Base-by-base conservation (phyloP, 2,329 filamentous ascomycete genomes). In the Apiospora malaysiana region DNA sequence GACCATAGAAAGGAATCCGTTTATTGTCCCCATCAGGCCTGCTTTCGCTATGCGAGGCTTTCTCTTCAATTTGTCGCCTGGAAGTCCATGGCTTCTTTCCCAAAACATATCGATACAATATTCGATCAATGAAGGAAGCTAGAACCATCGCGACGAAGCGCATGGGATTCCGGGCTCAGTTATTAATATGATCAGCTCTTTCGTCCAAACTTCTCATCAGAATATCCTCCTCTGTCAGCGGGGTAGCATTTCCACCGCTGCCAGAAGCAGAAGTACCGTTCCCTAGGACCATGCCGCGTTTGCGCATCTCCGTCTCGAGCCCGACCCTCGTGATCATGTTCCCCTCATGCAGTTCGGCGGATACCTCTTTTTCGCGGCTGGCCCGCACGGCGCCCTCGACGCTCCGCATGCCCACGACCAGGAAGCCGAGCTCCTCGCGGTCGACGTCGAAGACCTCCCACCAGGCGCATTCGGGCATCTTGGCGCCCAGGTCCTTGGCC, bases 381-480 rank as follows among this genome's bases (percentile, higher is more conserved):
- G 85, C 85, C 72, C 82, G 82, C 69, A 90, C 89, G 82, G 92
- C 94, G 0, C 89, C 90, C 73, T 92, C 91, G 70, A 97, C 84
- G 77, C 95, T 98, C 73, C 90, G 85, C 88, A 98, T 89, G 0
- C 88, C 94, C 14, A 98, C 93, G 4, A 97, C 94, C 71, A 98
- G 82, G 76, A 98, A 98, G 0, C 96, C 96, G 46, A 99, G 85
- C 79, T 97, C 94, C 84, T 99, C 96, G 68, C 96, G 87, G 77
- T 98, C 95, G 9, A 96, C 93, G 81, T 99, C 96, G 80, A 98
- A 98, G 0, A 98, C 94, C 81, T 98, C 95, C 96, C 96, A 99
- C 96, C 96, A 99, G 73, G 94, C 91, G 66, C 89, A 89, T 73
- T 93, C 92, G 0, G 95, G 94, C 82, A 98, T 87, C 80, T 93